These are phyloP conservation scores for Saturnispora halmiae DNA, from an alignment of 805 yeast genomes.

Conservation along the genomic window DNA sequence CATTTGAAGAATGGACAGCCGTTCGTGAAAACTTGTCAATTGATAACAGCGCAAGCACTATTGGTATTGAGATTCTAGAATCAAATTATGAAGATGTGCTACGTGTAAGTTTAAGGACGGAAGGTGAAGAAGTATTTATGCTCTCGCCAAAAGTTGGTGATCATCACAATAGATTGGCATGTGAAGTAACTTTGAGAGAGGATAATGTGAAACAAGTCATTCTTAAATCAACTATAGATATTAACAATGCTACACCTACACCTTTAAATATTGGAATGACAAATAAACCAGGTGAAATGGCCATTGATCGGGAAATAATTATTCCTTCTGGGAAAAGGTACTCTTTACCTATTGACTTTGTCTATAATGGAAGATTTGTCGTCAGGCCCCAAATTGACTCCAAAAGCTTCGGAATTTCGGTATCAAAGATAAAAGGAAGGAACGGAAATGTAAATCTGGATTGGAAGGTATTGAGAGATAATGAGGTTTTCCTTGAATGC, in stretches of 20 bases:
- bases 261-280: slow-evolving; percentile 38
- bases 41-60: slow-evolving; percentile 47
- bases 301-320: slow-evolving; percentile 26
- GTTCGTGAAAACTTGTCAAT: slow-evolving; percentile 72
- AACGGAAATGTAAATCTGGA: slow-evolving; percentile 26
- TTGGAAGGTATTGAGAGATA: slow-evolving; percentile 55
- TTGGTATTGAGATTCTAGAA: slow-evolving; percentile 54
- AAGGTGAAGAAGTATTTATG: slow-evolving; percentile 72
- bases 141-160: slow-evolving; percentile 42
- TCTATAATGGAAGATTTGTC: slow-evolving; percentile 46
- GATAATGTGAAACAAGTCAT: slow-evolving; percentile 73
- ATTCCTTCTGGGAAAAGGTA: slow-evolving; percentile 48
- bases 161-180: slow-evolving; percentile 64
- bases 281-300: slow-evolving; percentile 25
- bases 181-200: slow-evolving; percentile 59
- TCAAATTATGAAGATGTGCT: slow-evolving; percentile 46
- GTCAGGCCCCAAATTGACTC: slow-evolving; percentile 51
- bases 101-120: slow-evolving; percentile 60
- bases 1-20: slow-evolving; percentile 88
- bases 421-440: slow-evolving; percentile 28
- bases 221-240: slow-evolving; percentile 65
- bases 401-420: slow-evolving; percentile 61
- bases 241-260: slow-evolving; percentile 61
- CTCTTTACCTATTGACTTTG: slow-evolving; percentile 70
- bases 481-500: slow-evolving; percentile 54